A percentile compares a stretch with the other conserved stretches of the same genome.
Conservation (phyloP, 345 rosid species). For the Gynandropsis gynandra region DNA sequence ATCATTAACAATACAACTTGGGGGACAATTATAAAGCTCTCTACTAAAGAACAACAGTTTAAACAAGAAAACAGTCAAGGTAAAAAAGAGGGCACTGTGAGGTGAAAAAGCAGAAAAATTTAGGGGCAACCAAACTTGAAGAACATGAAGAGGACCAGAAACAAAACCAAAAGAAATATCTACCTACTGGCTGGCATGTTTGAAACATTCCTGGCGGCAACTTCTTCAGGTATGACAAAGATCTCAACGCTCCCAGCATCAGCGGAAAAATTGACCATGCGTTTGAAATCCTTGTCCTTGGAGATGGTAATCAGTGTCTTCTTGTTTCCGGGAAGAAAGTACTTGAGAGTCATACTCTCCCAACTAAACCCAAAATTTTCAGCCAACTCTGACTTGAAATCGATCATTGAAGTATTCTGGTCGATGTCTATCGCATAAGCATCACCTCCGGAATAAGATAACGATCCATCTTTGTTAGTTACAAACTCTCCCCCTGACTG, state of each 20-base stretch:
- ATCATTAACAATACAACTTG: no score
- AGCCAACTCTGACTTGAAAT: conserved; percentile 69
- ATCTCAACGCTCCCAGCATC: conserved; percentile 64
- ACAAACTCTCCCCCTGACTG: conserved; percentile 90
- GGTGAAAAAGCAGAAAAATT: background rate
- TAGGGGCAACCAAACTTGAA: background rate
- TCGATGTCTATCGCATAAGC: conserved; percentile 80
- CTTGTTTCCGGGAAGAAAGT: conserved; percentile 86
- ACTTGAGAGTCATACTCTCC: conserved; percentile 58
- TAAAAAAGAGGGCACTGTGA: background rate
- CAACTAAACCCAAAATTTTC: conserved; percentile 58
- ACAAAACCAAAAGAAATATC: conserved; percentile 6
- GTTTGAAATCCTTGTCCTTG: conserved; percentile 77
- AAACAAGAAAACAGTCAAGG: background rate
- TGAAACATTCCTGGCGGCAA: conserved; percentile 42
- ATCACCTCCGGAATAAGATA: conserved; percentile 70
- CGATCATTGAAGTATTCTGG: conserved; percentile 44
- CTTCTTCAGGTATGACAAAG: conserved; percentile 53
- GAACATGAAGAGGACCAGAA: background rate
- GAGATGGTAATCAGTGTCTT: conserved; percentile 83
- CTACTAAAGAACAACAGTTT: background rate
- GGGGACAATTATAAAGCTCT: background rate
- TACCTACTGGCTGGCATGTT: conserved; percentile 76
- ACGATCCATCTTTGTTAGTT: conserved; percentile 50
- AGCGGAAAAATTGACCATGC: conserved; percentile 67